A percentile compares a stretch with the other conserved stretches of the same genome.
Conservation (phyloP, 257 asterid genomes). For the Orobanche coerulescens region DNA sequence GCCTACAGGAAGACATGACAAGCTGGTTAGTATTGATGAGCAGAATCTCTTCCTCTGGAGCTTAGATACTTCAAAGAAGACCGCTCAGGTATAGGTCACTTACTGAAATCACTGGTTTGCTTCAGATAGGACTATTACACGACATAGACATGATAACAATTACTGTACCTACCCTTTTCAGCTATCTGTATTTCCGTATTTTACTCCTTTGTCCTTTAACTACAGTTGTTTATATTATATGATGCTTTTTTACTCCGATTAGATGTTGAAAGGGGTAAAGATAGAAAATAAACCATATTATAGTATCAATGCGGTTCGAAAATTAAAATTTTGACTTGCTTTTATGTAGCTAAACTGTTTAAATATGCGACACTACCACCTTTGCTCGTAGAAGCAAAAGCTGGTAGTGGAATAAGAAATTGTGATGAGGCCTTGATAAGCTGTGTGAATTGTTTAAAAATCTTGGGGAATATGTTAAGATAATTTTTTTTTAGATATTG, state of each 20-base stretch:
- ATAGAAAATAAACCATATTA: slow-evolving; percentile 7
- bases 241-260: background rate
- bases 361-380: background rate
- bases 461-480: background rate
- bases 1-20: slow-evolving; percentile 97
- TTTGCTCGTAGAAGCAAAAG: background rate
- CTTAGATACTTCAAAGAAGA: slow-evolving; percentile 77
- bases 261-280: slow-evolving; percentile 7
- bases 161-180: background rate
- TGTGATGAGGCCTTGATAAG: background rate
- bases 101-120: slow-evolving; percentile 17
- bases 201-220: background rate
- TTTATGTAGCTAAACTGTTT: background rate
- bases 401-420: background rate
- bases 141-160: background rate
- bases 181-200: background rate
- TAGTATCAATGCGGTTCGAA: background rate
- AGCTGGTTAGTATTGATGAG: slow-evolving; percentile 78
- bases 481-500: background rate
- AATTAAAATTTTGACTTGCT: background rate
- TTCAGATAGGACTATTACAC: slow-evolving; percentile 16
- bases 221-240: background rate
- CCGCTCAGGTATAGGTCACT: slow-evolving; percentile 67
- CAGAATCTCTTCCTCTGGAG: slow-evolving; percentile 82
- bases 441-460: background rate